phyloP scores from a whole-genome alignment of 2,329 filamentous ascomycete genomes.

The Pyrenochaeta sp. region DNA sequence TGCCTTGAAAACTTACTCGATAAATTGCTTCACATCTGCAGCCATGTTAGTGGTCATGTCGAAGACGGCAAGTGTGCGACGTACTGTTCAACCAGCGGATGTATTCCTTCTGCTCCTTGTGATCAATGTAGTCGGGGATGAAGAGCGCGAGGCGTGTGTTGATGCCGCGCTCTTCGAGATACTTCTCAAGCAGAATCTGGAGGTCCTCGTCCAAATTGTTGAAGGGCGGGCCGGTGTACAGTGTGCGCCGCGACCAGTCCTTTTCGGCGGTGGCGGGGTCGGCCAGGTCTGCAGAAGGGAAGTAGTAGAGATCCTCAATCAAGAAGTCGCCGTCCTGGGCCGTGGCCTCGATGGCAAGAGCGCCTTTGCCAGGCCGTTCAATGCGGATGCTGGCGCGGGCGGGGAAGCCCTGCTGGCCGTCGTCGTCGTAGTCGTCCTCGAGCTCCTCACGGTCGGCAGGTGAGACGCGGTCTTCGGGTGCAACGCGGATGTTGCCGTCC shows the following conservation, averaged over 20 bases:
- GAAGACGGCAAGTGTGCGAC: conserved; percentile 9
- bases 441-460: conserved; percentile 65
- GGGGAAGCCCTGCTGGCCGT: conserved; percentile 69
- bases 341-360: conserved; percentile 83
- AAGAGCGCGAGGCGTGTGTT: conserved; percentile 87
- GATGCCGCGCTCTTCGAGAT: conserved; percentile 92
- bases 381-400: conserved; percentile 85
- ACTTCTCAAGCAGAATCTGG: conserved; percentile 89
- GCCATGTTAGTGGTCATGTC: conserved; percentile 16
- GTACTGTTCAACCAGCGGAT: conserved; percentile 78
- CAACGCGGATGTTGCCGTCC: conserved; percentile 61
- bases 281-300: conserved; percentile 78
- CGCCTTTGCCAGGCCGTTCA: conserved; percentile 85
- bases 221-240: conserved; percentile 92
- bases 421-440: conserved; percentile 64
- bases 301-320: conserved; percentile 91
- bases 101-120: conserved; percentile 99
- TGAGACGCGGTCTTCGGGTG: conserved; percentile 63
- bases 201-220: conserved; percentile 95
- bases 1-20: conserved; percentile 60
- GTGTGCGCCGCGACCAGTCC: conserved; percentile 75
- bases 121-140: conserved; percentile 93
- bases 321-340: conserved; percentile 86
- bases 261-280: conserved; percentile 77
- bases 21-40: conserved; percentile 80